Evolutionary conservation across 2,329 filamentous ascomycete species (phyloP).

Genomic region (Trichoderma sp.): DNA sequence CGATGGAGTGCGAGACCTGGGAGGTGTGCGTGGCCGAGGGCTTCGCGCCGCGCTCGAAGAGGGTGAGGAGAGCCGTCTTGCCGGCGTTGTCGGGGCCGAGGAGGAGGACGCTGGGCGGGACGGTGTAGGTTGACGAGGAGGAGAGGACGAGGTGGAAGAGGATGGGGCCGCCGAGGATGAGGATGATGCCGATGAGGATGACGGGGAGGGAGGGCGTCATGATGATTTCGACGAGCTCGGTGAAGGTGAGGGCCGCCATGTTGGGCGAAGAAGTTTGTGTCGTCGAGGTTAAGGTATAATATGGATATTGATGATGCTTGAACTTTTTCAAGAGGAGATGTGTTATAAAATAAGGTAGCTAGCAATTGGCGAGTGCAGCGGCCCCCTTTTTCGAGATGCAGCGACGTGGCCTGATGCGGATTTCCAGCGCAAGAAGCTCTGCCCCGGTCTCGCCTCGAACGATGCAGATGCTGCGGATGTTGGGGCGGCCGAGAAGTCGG

Average conservation of each 20-base stretch:
- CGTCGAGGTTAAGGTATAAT: not conserved
- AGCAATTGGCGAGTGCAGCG: not conserved
- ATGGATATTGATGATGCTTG: not conserved
- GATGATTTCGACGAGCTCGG: slow-evolving; percentile 48
- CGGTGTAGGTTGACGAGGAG: slow-evolving; percentile 61
- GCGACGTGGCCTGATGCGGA: slow-evolving; percentile 12
- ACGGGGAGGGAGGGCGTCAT: slow-evolving; percentile 60
- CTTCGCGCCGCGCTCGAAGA: slow-evolving; percentile 58
- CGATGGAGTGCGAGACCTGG: slow-evolving; percentile 49
- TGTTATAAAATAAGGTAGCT: not conserved
- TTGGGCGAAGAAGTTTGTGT: slow-evolving; percentile 20
- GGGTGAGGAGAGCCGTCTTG: slow-evolving; percentile 84
- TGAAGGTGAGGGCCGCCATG: slow-evolving; percentile 42
- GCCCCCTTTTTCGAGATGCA: not conserved
- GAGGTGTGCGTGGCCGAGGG: slow-evolving; percentile 54
- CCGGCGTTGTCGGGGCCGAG: slow-evolving; percentile 78
- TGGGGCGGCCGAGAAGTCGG: slow-evolving; percentile 1
- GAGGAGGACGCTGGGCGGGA: slow-evolving; percentile 74
- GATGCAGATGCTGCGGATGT: slow-evolving; percentile 7
- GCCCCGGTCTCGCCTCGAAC: not conserved
- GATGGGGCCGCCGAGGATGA: slow-evolving; percentile 72
- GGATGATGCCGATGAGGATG: slow-evolving; percentile 65
- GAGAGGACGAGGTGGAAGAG: slow-evolving; percentile 76
- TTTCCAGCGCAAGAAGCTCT: not conserved
- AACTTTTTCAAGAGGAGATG: not conserved